Evolutionary conservation across 1,139 yeast genomes (phyloP).

Genomic region (Williopsis jadinii): DNA sequence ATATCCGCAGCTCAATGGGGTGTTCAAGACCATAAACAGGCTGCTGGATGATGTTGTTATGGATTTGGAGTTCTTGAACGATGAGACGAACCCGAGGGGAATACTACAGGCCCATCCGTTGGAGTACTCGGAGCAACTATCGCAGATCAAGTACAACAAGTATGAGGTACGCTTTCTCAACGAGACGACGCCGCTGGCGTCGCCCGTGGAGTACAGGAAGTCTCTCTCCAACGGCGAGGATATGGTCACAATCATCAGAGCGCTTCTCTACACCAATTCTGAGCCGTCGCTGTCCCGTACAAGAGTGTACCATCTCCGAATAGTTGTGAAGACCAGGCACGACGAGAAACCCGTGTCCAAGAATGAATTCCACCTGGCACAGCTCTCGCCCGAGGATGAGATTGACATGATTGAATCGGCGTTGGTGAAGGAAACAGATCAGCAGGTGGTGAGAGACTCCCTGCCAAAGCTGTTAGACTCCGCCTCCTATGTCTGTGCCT

Average conservation of each 20-base stretch:
- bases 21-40: slow-evolving; percentile 60
- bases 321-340: slow-evolving; percentile 28
- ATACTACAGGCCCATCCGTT: slow-evolving; percentile 24
- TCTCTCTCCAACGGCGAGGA: slow-evolving; percentile 21
- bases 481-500: slow-evolving; percentile 36
- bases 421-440: slow-evolving; percentile 1
- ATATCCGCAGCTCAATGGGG: neutral
- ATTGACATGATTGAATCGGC: slow-evolving; percentile 23
- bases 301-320: slow-evolving; percentile 29
- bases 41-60: slow-evolving; percentile 53
- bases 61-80: slow-evolving; percentile 21
- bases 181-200: slow-evolving; percentile 21
- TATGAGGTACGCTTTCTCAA: slow-evolving; percentile 22
- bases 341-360: slow-evolving; percentile 23
- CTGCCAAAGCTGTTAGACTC: slow-evolving; percentile 32
- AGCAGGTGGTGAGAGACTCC: slow-evolving; percentile 12
- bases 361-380: slow-evolving; percentile 27
- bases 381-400: slow-evolving; percentile 31
- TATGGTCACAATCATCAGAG: slow-evolving; percentile 23
- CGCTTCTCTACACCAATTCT: slow-evolving; percentile 21
- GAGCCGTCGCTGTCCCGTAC: slow-evolving; percentile 22
- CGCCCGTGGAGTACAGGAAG: slow-evolving; percentile 8
- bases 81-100: slow-evolving; percentile 18
- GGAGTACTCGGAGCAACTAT: slow-evolving; percentile 23
- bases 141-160: slow-evolving; percentile 13